phyloP scores from a whole-genome alignment of 2,329 filamentous ascomycete genomes.

The Rhynchosporium graminicola region DNA sequence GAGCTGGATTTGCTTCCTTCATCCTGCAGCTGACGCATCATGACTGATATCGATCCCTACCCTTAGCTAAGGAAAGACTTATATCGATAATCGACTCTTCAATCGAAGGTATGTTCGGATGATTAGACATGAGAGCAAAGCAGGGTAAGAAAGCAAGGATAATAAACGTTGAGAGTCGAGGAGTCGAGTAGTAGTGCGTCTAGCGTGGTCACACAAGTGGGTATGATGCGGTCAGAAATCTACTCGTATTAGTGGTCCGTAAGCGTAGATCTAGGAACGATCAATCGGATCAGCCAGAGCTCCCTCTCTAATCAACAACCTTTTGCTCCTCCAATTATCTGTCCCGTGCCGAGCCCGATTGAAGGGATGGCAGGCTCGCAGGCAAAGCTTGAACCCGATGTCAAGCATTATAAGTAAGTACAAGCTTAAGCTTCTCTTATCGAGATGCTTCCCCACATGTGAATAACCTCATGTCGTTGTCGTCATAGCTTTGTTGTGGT shows the following conservation, averaged over 20 bases:
- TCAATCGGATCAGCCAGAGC: too few relatives aligned
- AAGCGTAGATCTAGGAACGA: not conserved
- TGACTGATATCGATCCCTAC: not conserved
- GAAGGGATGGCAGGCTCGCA: too few relatives aligned
- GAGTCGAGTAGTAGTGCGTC: not conserved
- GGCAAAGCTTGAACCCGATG: slow-evolving; percentile 8
- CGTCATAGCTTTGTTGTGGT: too few relatives aligned
- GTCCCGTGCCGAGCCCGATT: too few relatives aligned
- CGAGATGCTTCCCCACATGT: not conserved
- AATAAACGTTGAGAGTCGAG: not conserved
- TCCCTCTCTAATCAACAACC: too few relatives aligned
- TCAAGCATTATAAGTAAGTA: not conserved
- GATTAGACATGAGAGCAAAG: too few relatives aligned
- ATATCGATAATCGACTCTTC: too few relatives aligned
- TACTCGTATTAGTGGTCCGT: not conserved
- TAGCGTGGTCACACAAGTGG: not conserved
- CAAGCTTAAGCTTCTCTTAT: not conserved
- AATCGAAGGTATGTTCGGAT: too few relatives aligned
- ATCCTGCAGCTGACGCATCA: not conserved
- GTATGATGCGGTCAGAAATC: not conserved
- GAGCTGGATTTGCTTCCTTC: too few relatives aligned
- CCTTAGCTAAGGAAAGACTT: too few relatives aligned
- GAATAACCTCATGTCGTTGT: too few relatives aligned
- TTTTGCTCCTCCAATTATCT: too few relatives aligned
- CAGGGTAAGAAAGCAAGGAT: not conserved